These are phyloP conservation scores for Ophiostoma novo-ulmi DNA, from an alignment of 2,329 filamentous ascomycete species.

Conservation along the genomic window DNA sequence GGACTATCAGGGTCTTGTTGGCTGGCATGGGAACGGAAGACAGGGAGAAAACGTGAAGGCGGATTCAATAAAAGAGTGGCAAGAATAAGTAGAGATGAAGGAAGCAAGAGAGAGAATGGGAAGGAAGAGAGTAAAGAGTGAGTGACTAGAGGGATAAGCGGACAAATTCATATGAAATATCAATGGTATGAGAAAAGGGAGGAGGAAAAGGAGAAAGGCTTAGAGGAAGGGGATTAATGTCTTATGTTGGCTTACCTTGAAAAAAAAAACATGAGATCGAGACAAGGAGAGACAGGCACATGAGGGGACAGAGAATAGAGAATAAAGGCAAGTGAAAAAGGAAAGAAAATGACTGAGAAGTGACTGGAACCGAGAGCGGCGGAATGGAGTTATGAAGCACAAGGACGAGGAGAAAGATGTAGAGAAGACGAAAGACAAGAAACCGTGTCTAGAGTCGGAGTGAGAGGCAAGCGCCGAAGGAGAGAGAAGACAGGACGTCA, in stretches of 20 bases:
- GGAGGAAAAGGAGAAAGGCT: slow-evolving; percentile 3
- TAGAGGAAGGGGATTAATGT: not conserved
- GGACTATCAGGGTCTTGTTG: slow-evolving; percentile 15
- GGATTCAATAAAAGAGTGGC: slow-evolving; percentile 3
- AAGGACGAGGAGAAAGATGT: slow-evolving; percentile 15
- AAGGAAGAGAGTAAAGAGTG: not conserved
- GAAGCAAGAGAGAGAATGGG: not conserved
- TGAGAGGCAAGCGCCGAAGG: not conserved
- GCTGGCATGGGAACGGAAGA: slow-evolving; percentile 13
- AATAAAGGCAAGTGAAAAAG: slow-evolving; percentile 10
- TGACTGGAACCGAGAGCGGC: slow-evolving; percentile 6
- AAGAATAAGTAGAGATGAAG: not conserved
- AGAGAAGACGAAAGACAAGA: slow-evolving; percentile 13
- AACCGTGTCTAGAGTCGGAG: not conserved
- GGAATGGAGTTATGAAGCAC: not conserved
- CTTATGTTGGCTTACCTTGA: slow-evolving; percentile 2
- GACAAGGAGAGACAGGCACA: slow-evolving; percentile 12
- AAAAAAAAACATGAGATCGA: slow-evolving; percentile 5
- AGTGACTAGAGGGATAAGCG: not conserved
- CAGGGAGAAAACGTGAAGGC: slow-evolving; percentile 16
- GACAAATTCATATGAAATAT: slow-evolving; percentile 1
- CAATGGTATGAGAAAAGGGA: not conserved
- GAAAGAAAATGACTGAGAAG: slow-evolving; percentile 18
- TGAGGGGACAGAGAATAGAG: not conserved
- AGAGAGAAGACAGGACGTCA: slow-evolving; percentile 6